These are phyloP conservation scores for Chrysochromulina parva DNA, from an alignment of 78 protist genomes.

Conservation along the genomic window DNA sequence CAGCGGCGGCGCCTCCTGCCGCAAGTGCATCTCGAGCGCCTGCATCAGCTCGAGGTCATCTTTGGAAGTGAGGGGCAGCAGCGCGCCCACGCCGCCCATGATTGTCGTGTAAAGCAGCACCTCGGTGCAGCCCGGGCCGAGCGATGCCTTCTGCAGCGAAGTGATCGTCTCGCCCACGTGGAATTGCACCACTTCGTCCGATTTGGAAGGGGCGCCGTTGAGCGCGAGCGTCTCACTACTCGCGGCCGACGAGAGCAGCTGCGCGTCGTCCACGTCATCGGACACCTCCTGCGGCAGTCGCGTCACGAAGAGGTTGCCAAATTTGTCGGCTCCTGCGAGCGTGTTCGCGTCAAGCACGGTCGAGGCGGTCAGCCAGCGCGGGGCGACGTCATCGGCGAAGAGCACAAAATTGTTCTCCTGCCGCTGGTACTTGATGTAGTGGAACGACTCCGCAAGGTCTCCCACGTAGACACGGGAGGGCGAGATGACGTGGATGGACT, in stretches of 20 bases:
- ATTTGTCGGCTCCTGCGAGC: constrained; percentile 86
- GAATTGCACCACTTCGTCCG: constrained; percentile 50
- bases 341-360: constrained; percentile 86
- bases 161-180: constrained; percentile 86
- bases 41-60: constrained; percentile 86
- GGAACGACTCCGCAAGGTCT: constrained; percentile 86
- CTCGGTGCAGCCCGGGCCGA: constrained; percentile 47
- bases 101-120: constrained; percentile 9
- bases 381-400: constrained; percentile 92
- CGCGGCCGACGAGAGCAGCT: not conserved
- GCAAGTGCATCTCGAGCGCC: constrained; percentile 87
- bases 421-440: constrained; percentile 66
- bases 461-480: constrained; percentile 76
- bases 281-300: constrained; percentile 68
- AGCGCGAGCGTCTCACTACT: not conserved
- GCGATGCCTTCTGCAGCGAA: constrained; percentile 48
- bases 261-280: not conserved
- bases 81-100: constrained; percentile 59
- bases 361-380: constrained; percentile 78
- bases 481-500: constrained; percentile 16
- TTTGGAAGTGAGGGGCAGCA: constrained; percentile 70
- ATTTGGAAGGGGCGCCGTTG: not conserved
- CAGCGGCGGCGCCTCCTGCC: constrained; percentile 61
- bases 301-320: constrained; percentile 82
- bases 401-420: constrained; percentile 62